Conservation (phyloP, 2,329 filamentous ascomycete genomes). For the Ophiostoma tasmaniense region DNA sequence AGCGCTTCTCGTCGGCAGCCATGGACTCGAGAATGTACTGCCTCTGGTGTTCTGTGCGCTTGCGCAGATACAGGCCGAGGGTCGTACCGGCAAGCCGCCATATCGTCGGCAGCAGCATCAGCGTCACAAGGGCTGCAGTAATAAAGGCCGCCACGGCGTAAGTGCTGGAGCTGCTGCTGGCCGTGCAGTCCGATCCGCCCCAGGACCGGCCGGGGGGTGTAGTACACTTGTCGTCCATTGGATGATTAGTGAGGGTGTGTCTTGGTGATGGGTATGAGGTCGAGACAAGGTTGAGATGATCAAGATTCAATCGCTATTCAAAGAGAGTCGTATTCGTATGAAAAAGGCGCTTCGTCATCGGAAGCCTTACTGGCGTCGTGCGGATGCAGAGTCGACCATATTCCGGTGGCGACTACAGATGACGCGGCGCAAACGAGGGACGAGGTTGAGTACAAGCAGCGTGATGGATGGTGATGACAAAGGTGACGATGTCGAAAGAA, state of each 20-base stretch:
- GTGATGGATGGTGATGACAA: background rate
- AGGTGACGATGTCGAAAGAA: background rate
- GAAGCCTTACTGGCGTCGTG: constrained; percentile 1
- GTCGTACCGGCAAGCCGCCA: constrained; percentile 33
- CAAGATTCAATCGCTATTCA: background rate
- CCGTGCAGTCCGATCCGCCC: background rate
- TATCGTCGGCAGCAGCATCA: constrained; percentile 31
- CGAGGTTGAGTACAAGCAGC: background rate
- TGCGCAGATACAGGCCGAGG: constrained; percentile 53
- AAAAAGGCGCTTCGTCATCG: background rate
- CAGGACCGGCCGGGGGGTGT: background rate
- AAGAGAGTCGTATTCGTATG: background rate
- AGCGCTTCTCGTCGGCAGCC: constrained; percentile 37
- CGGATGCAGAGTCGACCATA: background rate
- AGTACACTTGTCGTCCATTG: background rate
- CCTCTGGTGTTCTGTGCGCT: constrained; percentile 55
- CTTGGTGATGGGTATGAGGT: background rate
- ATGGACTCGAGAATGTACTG: constrained; percentile 47
- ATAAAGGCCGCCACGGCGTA: constrained; percentile 1
- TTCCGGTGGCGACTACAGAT: background rate
- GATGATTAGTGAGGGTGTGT: background rate
- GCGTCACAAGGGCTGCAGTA: constrained; percentile 23
- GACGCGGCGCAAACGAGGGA: background rate
- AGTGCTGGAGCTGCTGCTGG: background rate
- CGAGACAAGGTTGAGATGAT: background rate